phyloP scores from a whole-genome alignment of 106 monocot genomes.

The Agapanthus africanus region DNA sequence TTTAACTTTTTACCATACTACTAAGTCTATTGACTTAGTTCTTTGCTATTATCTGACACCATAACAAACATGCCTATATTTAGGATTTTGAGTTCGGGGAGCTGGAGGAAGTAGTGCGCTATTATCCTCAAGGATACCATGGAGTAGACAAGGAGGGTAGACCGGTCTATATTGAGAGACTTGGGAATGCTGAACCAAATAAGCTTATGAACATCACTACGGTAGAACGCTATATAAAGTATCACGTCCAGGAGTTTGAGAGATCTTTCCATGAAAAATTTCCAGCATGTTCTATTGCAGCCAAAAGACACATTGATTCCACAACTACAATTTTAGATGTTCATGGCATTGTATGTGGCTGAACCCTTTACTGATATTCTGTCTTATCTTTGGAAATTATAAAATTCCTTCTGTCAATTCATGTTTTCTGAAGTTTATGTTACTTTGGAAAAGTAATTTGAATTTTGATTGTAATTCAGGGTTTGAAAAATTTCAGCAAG shows the following conservation, averaged over 20 bases:
- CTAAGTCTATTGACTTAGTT: background rate
- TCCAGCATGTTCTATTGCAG: conserved; percentile 62
- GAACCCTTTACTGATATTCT: background rate
- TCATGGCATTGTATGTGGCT: conserved; percentile 48
- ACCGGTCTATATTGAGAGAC: conserved; percentile 25
- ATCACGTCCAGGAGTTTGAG: conserved; percentile 68
- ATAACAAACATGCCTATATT: background rate
- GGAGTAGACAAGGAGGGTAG: conserved; percentile 35
- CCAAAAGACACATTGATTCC: conserved; percentile 43
- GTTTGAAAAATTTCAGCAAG: conserved; percentile 51
- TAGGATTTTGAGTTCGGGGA: conserved; percentile 26
- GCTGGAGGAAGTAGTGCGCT: conserved; percentile 15
- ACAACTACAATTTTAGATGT: conserved; percentile 61
- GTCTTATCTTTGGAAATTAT: background rate
- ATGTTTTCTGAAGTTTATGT: background rate
- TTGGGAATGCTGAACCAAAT: conserved; percentile 24
- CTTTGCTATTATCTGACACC: background rate
- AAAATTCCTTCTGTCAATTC: background rate
- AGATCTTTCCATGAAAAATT: conserved; percentile 39
- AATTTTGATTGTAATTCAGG: conserved; percentile 20
- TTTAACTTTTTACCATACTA: background rate
- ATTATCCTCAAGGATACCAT: conserved; percentile 29
- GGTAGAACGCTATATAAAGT: conserved; percentile 47
- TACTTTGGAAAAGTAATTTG: background rate
- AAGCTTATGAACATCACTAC: conserved; percentile 50